Conservation (phyloP, 768 basidiomycete species). For the Hygrophoropsis aurantiaca region DNA sequence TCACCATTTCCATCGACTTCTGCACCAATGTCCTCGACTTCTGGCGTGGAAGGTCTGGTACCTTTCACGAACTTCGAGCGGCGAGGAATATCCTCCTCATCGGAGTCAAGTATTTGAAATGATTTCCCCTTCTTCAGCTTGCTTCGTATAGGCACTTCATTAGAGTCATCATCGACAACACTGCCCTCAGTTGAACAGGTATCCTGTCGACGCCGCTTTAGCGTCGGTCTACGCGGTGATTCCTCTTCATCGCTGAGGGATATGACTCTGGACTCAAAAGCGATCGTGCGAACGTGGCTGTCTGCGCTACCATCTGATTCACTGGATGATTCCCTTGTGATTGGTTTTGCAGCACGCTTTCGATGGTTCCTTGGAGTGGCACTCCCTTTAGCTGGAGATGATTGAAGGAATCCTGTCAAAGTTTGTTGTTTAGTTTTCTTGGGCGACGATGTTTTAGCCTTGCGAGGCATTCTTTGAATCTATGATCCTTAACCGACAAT, state of each 20-base stretch:
- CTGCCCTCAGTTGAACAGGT: conserved; percentile 10
- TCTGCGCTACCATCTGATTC: conserved; percentile 29
- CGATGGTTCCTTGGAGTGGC: conserved; percentile 11
- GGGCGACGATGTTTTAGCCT: conserved; percentile 13
- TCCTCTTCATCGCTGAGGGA: conserved; percentile 24
- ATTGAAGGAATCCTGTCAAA: conserved; percentile 33
- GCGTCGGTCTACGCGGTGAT: conserved; percentile 21
- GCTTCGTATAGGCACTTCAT: conserved; percentile 19
- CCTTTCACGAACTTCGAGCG: conserved; percentile 45
- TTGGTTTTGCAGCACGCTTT: conserved; percentile 6
- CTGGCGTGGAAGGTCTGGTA: conserved; percentile 39
- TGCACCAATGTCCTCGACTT: conserved; percentile 44
- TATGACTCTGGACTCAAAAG: conserved; percentile 39
- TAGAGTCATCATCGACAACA: conserved; percentile 15
- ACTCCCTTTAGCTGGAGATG: conserved; percentile 13
- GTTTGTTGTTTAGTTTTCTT: conserved; percentile 44
- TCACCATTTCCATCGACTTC: conserved; percentile 60
- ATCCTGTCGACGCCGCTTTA: conserved; percentile 13
- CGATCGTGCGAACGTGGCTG: conserved; percentile 52
- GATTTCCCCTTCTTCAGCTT: conserved; percentile 19
- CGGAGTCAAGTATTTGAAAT: conserved; percentile 27
- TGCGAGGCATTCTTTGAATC: conserved; percentile 16
- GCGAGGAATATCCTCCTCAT: conserved; percentile 34
- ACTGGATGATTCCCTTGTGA: conserved; percentile 12
- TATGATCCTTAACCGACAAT: too few species aligned